A percentile compares a stretch with the other conserved stretches of the same genome.
Evolutionary conservation across 768 basidiomycete genomes (phyloP).

Genomic region (Cyathus striatus): DNA sequence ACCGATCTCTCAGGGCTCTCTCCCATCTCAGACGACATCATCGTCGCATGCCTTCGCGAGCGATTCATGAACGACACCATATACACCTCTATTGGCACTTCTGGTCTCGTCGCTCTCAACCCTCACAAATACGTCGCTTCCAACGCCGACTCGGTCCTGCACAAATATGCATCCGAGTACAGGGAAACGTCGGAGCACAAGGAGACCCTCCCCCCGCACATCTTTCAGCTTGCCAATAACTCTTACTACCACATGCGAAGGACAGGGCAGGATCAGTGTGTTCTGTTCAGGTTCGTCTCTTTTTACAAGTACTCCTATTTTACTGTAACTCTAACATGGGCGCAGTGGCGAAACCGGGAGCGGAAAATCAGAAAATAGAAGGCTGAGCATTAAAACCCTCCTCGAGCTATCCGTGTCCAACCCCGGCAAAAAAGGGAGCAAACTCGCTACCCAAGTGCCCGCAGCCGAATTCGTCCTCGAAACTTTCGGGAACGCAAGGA

Average conservation of each 20-base stretch:
- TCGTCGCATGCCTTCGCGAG: constrained; percentile 81
- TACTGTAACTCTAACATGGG: constrained; percentile 1
- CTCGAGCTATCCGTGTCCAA: constrained; percentile 87
- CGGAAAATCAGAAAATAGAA: constrained; percentile 88
- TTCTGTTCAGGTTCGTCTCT: constrained; percentile 71
- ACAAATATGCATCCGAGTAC: constrained; percentile 85
- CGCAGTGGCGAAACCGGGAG: constrained; percentile 86
- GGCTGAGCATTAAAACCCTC: constrained; percentile 87
- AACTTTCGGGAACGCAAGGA: constrained; percentile 89
- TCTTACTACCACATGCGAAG: constrained; percentile 95
- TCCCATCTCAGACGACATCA: constrained; percentile 73
- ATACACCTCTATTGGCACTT: constrained; percentile 71
- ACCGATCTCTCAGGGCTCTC: constrained; percentile 66
- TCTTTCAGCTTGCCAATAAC: constrained; percentile 88
- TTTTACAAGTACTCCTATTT: constrained; percentile 1
- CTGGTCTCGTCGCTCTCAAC: constrained; percentile 80
- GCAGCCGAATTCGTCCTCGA: constrained; percentile 95
- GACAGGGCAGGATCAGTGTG: constrained; percentile 88
- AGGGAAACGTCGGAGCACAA: constrained; percentile 66
- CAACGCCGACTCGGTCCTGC: constrained; percentile 79
- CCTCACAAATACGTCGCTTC: constrained; percentile 86
- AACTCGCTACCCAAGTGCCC: constrained; percentile 81
- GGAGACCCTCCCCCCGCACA: constrained; percentile 69
- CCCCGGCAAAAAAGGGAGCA: constrained; percentile 91
- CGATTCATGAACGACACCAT: constrained; percentile 81